Percentiles rank a stretch among this genome's conserved stretches.
Conservation (phyloP, 1,284 basidiomycete genomes). For the Sanguinoderma infundibulare region DNA sequence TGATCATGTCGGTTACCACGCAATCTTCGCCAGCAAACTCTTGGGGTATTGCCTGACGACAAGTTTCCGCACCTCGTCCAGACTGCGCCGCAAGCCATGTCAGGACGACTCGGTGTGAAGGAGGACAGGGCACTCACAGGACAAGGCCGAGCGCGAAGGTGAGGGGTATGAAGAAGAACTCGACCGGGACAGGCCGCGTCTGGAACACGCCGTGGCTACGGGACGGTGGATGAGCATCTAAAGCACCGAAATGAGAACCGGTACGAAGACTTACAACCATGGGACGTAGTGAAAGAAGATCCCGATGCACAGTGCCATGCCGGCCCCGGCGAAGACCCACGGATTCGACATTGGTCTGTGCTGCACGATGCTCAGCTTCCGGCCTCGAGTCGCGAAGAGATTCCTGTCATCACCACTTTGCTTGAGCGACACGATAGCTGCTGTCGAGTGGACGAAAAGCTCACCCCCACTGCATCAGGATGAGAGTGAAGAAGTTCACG, state of each 20-base stretch:
- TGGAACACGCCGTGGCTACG: slow-evolving; percentile 53
- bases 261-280: slow-evolving; percentile 41
- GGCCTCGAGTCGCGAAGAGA: slow-evolving; percentile 51
- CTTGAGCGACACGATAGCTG: neutral
- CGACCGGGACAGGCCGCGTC: slow-evolving; percentile 53
- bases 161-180: slow-evolving; percentile 53
- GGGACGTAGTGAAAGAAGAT: slow-evolving; percentile 61
- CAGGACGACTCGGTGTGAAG: neutral
- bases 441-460: neutral
- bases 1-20: slow-evolving; percentile 37
- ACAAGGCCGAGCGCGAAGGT: slow-evolving; percentile 42
- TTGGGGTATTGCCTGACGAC: slow-evolving; percentile 39
- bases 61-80: slow-evolving; percentile 47
- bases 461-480: slow-evolving; percentile 67
- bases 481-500: slow-evolving; percentile 64
- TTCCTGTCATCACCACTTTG: slow-evolving; percentile 37
- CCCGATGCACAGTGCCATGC: slow-evolving; percentile 46
- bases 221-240: neutral
- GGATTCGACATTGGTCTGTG: slow-evolving; percentile 47
- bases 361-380: slow-evolving; percentile 52
- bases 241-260: too few relatives aligned
- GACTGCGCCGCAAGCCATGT: slow-evolving; percentile 22
- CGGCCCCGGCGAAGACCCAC: slow-evolving; percentile 53
- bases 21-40: slow-evolving; percentile 40
- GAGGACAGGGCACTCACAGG: slow-evolving; percentile 22